Evolutionary conservation across 2,329 filamentous ascomycete genomes (phyloP), one percentile per base, ranked within the genome.

Genomic region (Onygenales sp.): DNA sequence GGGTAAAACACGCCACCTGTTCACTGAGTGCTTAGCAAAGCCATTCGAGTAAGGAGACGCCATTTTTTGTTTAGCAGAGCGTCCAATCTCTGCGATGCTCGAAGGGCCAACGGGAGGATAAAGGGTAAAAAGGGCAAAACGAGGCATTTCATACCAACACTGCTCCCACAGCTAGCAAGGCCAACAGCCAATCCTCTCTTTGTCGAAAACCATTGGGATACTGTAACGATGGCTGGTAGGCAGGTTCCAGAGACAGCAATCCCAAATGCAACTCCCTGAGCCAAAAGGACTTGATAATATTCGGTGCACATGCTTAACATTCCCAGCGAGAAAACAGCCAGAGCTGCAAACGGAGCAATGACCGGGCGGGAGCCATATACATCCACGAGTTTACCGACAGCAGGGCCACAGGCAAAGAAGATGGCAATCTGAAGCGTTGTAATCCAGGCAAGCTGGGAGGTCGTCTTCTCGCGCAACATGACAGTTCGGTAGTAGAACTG

Each of bases 131-230:
- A 39, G 33, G 14, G 9, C 45, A 38, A 39, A 38, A 38, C 32
- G 21, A 8, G 4, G 35, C 5, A 21, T 47, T 9, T 21, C 39
- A 45, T 52, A 33, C 55, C 55, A 47, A 57, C 11, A 27, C 48
- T 52, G 33, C 73, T 76, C 1, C 80, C 80, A 13, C 72, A 74
- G 0, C 78, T 76, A 1, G 76, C 75, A 13, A 82, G 61, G 1
- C 78, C 78, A 27, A 82, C 71, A 4, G 78, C 79, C 38, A 83
- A 64, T 2, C 74, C 71, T 33, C 77, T 69, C 54, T 71, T 73
- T 44, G 69, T 72, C 41, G 69, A 68, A 59, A 84, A 84, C 61
- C 84, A 85, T 2, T 81, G 81, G 10, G 80, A 76, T 2, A 84
- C 69, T 1, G 81, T 76, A 0, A 81, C 76, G 31, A 85, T 72